Evolutionary conservation across 2,329 filamentous ascomycete genomes (phyloP).

Genomic region (Cladorrhinum sp.): DNA sequence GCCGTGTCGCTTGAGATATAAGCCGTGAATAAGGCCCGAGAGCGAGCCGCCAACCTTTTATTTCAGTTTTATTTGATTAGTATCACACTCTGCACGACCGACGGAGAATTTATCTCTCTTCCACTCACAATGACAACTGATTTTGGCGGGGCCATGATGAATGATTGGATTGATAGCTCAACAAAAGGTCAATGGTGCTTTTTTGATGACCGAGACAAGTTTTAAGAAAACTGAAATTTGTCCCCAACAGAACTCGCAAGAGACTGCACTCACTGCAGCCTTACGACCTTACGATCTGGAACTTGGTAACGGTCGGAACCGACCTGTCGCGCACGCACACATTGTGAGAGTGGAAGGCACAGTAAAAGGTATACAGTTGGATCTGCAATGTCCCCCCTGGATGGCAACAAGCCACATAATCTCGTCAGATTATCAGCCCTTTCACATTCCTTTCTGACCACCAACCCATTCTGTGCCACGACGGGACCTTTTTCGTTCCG

Average conservation of each 20-base stretch:
- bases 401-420: not conserved
- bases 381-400: not conserved
- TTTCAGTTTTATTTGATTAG: not conserved
- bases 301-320: not conserved
- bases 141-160: not conserved
- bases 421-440: not conserved
- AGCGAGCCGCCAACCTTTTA: conserved; percentile 36
- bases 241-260: no score
- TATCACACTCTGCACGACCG: not conserved
- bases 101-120: not conserved
- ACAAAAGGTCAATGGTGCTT: no score
- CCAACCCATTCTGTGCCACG: not conserved
- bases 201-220: not conserved
- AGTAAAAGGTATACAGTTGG: no score
- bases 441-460: not conserved
- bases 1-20: conserved; percentile 35
- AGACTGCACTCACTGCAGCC: no score
- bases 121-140: not conserved
- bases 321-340: not conserved
- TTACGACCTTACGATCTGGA: no score
- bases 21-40: conserved; percentile 33
- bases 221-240: no score
- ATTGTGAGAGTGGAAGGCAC: not conserved
- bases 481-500: not conserved
- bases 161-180: not conserved